Percentiles rank a stretch among this genome's conserved stretches.
phyloP scores from a whole-genome alignment of 2,329 filamentous ascomycete genomes.

The Cordyceps tenuipes region DNA sequence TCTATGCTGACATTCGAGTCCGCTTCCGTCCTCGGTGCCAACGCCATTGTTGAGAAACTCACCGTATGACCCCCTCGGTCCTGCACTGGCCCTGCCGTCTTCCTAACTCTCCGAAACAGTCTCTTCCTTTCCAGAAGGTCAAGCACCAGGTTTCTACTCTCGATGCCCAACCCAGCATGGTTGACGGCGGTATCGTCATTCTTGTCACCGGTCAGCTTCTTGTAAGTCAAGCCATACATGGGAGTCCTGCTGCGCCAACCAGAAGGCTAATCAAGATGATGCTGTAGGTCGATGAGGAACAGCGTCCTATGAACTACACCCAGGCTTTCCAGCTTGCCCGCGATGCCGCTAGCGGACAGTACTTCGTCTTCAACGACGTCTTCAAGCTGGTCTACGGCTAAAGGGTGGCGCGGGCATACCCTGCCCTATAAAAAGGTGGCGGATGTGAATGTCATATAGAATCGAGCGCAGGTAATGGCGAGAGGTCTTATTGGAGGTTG shows the following conservation, averaged over 20 bases:
- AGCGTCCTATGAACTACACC: constrained; percentile 81
- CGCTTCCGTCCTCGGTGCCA: constrained; percentile 53
- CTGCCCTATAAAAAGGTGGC: background rate
- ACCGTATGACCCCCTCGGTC: constrained; percentile 43
- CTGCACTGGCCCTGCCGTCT: background rate
- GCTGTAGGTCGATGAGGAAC: constrained; percentile 70
- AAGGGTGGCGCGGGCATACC: background rate
- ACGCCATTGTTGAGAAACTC: constrained; percentile 71
- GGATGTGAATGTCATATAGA: constrained; percentile 5
- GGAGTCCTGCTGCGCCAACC: background rate
- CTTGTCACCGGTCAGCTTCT: constrained; percentile 80
- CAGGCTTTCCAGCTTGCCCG: constrained; percentile 81
- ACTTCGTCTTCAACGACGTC: constrained; percentile 88
- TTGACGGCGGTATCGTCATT: constrained; percentile 65
- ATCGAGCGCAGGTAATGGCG: background rate
- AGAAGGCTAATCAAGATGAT: background rate
- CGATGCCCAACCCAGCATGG: constrained; percentile 70
- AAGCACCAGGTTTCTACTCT: constrained; percentile 68
- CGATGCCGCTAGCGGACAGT: constrained; percentile 53
- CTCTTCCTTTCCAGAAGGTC: constrained; percentile 73
- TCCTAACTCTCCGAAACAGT: constrained; percentile 35
- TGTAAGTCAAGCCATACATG: constrained; percentile 43
- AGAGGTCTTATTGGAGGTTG: background rate
- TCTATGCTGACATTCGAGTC: constrained; percentile 96
- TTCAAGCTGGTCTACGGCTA: constrained; percentile 79